A percentile compares a stretch with the other conserved stretches of the same genome.
phyloP scores from a whole-genome alignment of 441 rosid species.

The Capsella rubella region DNA sequence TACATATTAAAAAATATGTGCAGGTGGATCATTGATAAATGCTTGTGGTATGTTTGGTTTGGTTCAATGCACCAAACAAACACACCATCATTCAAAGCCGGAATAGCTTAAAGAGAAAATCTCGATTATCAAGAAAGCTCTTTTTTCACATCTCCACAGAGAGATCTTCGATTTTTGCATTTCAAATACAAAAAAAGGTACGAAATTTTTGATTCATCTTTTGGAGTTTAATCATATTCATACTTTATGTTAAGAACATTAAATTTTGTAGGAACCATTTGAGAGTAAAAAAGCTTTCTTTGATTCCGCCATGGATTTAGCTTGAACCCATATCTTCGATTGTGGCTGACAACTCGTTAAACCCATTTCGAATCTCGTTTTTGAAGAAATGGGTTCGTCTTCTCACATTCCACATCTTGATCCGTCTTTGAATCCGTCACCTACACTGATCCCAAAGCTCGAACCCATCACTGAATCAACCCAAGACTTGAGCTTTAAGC shows the following conservation, averaged over 20 bases:
- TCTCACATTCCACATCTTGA: constrained; percentile 6
- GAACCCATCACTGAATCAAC: constrained; percentile 26
- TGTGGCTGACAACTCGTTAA: no score
- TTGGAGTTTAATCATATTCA: no score
- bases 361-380: neutral
- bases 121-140: neutral
- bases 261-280: neutral
- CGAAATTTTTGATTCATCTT: no score
- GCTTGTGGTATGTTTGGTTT: neutral
- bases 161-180: neutral
- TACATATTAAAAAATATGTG: no score
- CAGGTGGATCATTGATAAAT: neutral
- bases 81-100: neutral
- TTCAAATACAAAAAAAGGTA: no score
- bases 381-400: constrained; percentile 27
- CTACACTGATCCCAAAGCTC: constrained; percentile 17
- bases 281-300: neutral
- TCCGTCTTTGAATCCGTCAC: neutral
- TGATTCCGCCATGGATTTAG: neutral
- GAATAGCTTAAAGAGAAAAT: neutral
- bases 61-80: neutral
- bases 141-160: neutral
- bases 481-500: neutral
- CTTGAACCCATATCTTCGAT: neutral
- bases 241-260: neutral